A percentile compares a stretch with the other conserved stretches of the same genome.
Evolutionary conservation across 257 asterid genomes (phyloP).

Genomic region (Henckelia pumila): DNA sequence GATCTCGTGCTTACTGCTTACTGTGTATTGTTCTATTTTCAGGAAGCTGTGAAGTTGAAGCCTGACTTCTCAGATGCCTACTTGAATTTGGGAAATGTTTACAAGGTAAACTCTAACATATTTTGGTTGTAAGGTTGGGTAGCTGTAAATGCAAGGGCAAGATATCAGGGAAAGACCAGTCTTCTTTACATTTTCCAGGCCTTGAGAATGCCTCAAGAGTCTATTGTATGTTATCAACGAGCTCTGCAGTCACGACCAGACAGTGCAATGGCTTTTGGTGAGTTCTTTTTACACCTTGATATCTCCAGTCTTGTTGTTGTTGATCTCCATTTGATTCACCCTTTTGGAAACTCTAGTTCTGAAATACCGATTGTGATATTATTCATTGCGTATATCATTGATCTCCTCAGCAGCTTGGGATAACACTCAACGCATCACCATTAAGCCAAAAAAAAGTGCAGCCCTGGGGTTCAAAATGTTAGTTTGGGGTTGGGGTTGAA

Average conservation of each 20-base stretch:
- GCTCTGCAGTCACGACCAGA: constrained; percentile 94
- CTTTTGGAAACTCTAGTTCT: neutral
- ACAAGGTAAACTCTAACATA: constrained; percentile 73
- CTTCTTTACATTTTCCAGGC: constrained; percentile 80
- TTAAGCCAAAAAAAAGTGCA: too few relatives aligned
- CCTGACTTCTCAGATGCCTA: constrained; percentile 90
- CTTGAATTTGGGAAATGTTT: constrained; percentile 91
- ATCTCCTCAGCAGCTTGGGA: too few relatives aligned
- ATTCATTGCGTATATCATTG: neutral
- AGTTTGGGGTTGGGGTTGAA: too few relatives aligned
- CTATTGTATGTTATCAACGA: constrained; percentile 82
- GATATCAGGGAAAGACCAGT: constrained; percentile 51
- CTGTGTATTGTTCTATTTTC: constrained; percentile 29
- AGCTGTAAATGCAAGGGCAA: constrained; percentile 51
- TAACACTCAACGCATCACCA: too few relatives aligned
- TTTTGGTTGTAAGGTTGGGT: constrained; percentile 45
- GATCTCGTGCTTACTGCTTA: constrained; percentile 22
- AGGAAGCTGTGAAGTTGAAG: constrained; percentile 98
- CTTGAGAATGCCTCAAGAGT: constrained; percentile 92
- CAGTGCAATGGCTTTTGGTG: constrained; percentile 91
- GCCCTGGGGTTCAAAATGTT: neutral
- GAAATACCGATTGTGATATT: neutral
- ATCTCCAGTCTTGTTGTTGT: neutral
- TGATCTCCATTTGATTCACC: neutral
- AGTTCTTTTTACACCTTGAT: constrained; percentile 27